Base-by-base conservation (phyloP, 441 rosid species). In the Eutrema salsugineum region DNA sequence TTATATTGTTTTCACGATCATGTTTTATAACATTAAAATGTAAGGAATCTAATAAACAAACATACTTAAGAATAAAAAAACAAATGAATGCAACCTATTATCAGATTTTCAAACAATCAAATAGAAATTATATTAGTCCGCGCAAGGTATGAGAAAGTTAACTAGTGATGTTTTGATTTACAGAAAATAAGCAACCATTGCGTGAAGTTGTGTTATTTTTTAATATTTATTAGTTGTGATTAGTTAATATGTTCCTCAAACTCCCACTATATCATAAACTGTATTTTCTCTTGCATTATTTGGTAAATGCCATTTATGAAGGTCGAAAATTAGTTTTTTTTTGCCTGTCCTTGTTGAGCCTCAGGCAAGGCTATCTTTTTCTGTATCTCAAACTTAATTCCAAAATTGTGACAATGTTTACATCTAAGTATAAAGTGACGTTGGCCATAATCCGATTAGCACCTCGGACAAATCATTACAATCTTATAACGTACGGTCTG, bases 181-280 rank as follows among this genome's bases (percentile, higher is more conserved):
- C 30, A 44, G 22, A 12, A 42, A 63, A 68, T n/a, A 44, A 24
- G 69, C 22, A 60, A 53, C 64, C 50, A 51, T 17, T 44, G 69
- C 44, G 35, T 51, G 48, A 14, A 49, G 32, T 42, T 50, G 32
- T 42, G 60, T 15, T 28, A 2, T 58, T 42, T 50, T 17, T 11
- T 49, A 57, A 27, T 30, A 38, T 47, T 15, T 15, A 47, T 20
- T 60, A 6, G 68, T 61, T 58, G 14, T 5, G 27, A 15, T 28
- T 46, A 24, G 58, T 36, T 38, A 15, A 22, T 54, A 54, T 8
- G 10, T 59, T 22, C 61, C 17, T 53, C 53, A 22, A 44, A 15
- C 61, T 61, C 19, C 59, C 11, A 7, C 27, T 27, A 58, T 54
- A 47, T 60, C 24, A 12, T 53, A 42, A 33, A 44, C 8, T 51